A percentile compares a stretch with the other conserved stretches of the same genome.
Evolutionary conservation across 208 protist genomes (phyloP).

Genomic region (Plasmodiophora brassicae): DNA sequence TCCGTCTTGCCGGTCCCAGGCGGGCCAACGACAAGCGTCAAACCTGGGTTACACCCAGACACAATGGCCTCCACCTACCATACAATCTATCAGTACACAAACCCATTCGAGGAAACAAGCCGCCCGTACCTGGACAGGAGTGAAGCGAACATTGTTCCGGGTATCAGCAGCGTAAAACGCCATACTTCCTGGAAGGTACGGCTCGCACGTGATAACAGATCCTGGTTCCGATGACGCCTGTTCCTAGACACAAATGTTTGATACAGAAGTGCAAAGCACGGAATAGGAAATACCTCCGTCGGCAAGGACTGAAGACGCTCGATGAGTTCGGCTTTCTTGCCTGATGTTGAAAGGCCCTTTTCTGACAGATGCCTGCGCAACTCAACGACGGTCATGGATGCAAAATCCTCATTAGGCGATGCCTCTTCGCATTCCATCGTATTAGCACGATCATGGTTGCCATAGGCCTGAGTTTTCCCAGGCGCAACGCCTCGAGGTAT

Average conservation of each 20-base stretch:
- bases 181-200: conserved; percentile 45
- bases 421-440: too few species aligned
- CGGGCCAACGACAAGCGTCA: conserved; percentile 77
- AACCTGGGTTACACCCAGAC: conserved; percentile 55
- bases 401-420: too few species aligned
- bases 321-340: conserved; percentile 19
- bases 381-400: too few species aligned
- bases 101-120: not conserved
- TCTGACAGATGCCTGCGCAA: not conserved
- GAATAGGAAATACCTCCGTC: not conserved
- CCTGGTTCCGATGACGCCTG: too few species aligned
- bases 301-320: not conserved
- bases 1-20: conserved; percentile 83
- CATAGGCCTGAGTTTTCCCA: too few species aligned
- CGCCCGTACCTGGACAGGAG: conserved; percentile 60
- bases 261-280: conserved; percentile 1
- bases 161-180: conserved; percentile 62
- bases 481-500: too few species aligned
- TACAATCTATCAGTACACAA: conserved; percentile 8
- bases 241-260: too few species aligned
- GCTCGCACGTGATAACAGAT: not conserved
- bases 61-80: conserved; percentile 55
- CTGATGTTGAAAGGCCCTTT: not conserved
- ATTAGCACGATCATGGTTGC: too few species aligned
- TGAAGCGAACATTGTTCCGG: conserved; percentile 67